Evolutionary conservation across 2,329 filamentous ascomycete genomes (phyloP), one percentile per base, ranked within the genome.

Genomic region (Plectosphaerella cucumerina): DNA sequence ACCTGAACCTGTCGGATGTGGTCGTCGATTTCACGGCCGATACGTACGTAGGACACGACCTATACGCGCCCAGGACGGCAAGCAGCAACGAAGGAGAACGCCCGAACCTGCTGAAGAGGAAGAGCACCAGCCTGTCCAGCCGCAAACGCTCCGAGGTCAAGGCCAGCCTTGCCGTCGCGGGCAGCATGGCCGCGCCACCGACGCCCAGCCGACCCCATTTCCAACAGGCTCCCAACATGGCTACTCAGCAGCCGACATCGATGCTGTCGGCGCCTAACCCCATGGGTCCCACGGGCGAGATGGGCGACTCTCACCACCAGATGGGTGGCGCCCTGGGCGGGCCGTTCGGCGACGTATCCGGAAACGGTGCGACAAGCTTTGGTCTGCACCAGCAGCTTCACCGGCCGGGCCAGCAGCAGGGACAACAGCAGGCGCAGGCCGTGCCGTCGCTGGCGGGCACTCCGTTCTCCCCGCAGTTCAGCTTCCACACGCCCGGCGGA

Each of bases 1-100:
- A 91, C 61, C 74, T 93, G 35, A 86, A 81, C 15, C 81, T 94
- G 49, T 71, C 80, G 1, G 88, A 93, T 59, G 78, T 87, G 2
- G 67, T 78, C 8, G 69, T 85, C 14, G 85, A 89, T 55, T 78
- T 79, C 42, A 69, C 77, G 3, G 73, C 80, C 14, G 82, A 87
- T 58, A 72, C 76, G 49, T 82, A 78, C 50, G 67, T 70, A 0
- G 72, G 71, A 1, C 71, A 77, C 47, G 77, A 76, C 49, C 58
- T 79, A 1, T 78, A 79, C 49, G 70, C 72, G 1, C 68, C 71
- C 1, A 71, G 71, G 47, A 59, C 59, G 5, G 65, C 60, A 5
- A 58, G 61, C 11, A 53, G 55, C 10, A 52, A 58, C n/a, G 64
- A 56, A 47, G 58, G 50, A 37, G 68, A 65, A 6, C 65, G 72